Evolutionary conservation across 2,329 filamentous ascomycete species (phyloP).

Genomic region (Hymenoscyphus fructigenus): DNA sequence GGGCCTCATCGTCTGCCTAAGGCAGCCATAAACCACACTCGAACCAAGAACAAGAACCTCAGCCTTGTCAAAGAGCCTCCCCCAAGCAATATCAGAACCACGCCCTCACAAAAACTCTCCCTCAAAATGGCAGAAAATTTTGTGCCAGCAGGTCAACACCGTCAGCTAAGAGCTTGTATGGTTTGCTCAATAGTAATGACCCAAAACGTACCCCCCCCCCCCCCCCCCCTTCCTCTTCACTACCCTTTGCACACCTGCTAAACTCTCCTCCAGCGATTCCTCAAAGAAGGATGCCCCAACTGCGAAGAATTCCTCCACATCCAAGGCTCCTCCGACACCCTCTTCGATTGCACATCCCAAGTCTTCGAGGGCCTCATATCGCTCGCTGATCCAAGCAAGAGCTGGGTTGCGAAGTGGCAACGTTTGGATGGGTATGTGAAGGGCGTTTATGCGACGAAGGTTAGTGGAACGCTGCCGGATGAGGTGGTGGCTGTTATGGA

Average conservation of each 20-base stretch:
- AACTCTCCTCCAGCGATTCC: constrained; percentile 65
- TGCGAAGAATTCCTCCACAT: constrained; percentile 92
- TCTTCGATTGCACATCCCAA: constrained; percentile 91
- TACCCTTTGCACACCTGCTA: constrained; percentile 8
- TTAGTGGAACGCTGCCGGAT: constrained; percentile 75
- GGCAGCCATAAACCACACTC: too few species aligned
- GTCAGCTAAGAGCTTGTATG: constrained; percentile 95
- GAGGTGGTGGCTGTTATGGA: constrained; percentile 61
- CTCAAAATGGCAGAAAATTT: constrained; percentile 53
- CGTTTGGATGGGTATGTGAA: constrained; percentile 82
- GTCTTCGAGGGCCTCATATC: constrained; percentile 93
- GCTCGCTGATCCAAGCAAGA: constrained; percentile 75
- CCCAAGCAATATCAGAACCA: neutral
- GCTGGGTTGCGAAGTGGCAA: constrained; percentile 98
- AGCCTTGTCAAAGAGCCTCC: neutral
- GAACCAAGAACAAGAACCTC: neutral
- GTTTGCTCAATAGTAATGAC: constrained; percentile 94
- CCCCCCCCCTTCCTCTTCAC: constrained; percentile 15
- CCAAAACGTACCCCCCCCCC: constrained; percentile 56
- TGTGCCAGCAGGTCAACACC: constrained; percentile 72
- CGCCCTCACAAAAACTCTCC: neutral
- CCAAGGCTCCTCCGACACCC: constrained; percentile 71
- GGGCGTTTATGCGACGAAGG: constrained; percentile 93
- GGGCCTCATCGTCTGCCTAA: too few species aligned
- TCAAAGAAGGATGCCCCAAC: constrained; percentile 87